phyloP scores from a whole-genome alignment of 768 basidiomycete genomes.

The Myochromella boudieri region DNA sequence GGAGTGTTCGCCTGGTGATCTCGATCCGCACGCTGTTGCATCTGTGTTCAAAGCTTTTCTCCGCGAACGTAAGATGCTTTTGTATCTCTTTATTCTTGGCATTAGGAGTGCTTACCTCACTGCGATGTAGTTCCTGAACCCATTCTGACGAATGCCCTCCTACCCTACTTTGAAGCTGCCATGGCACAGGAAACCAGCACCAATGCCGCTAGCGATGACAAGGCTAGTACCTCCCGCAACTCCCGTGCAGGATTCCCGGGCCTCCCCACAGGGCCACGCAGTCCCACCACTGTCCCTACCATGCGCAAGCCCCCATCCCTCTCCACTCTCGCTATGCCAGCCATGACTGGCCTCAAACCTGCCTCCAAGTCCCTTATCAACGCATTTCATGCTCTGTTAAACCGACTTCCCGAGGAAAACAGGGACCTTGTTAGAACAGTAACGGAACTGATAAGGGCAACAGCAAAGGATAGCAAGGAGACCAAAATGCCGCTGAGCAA shows the following conservation, averaged over 20 bases:
- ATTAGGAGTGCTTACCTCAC: constrained; percentile 8
- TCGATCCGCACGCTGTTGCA: constrained; percentile 94
- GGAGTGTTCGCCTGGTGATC: constrained; percentile 76
- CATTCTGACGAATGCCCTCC: constrained; percentile 71
- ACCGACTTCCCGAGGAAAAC: constrained; percentile 75
- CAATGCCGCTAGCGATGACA: constrained; percentile 27
- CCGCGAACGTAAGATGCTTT: constrained; percentile 74
- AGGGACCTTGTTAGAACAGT: constrained; percentile 84
- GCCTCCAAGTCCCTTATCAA: constrained; percentile 59
- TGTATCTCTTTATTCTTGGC: constrained; percentile 1
- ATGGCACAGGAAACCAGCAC: constrained; percentile 54
- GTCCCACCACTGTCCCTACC: constrained; percentile 29
- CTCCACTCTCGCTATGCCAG: constrained; percentile 75
- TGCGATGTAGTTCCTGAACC: constrained; percentile 73
- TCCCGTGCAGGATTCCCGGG: constrained; percentile 17
- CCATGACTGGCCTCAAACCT: constrained; percentile 56
- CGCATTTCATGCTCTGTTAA: constrained; percentile 62
- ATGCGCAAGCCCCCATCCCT: constrained; percentile 79
- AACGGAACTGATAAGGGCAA: constrained; percentile 75
- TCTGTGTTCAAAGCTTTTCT: constrained; percentile 92
- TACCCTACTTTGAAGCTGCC: constrained; percentile 78
- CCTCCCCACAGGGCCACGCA: constrained; percentile 21
- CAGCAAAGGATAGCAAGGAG: constrained; percentile 61
- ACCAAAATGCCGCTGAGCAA: constrained; percentile 96
- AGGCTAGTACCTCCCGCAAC: constrained; percentile 17